Evolutionary conservation across 139 green algal genomes (phyloP).

Genomic region (Volvox reticuliferus): DNA sequence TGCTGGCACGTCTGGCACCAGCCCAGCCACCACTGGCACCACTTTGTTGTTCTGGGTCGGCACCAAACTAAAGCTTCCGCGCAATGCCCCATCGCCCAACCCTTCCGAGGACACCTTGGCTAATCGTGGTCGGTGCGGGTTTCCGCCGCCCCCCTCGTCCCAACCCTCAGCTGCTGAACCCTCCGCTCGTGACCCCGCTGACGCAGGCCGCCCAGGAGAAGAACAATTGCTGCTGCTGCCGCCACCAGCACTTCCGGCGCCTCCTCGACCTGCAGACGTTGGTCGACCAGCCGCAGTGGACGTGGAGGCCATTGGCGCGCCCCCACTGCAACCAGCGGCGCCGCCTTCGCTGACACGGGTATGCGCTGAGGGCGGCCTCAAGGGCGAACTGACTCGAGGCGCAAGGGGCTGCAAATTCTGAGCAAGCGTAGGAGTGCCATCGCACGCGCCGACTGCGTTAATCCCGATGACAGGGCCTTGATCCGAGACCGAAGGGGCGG

Average conservation of each 20-base stretch:
- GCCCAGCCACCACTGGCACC: not conserved
- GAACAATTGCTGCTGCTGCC: not conserved
- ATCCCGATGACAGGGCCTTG: not conserved
- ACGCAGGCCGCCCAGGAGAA: not conserved
- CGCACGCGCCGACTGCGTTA: not conserved
- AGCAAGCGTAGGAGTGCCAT: not conserved
- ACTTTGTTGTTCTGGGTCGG: constrained; percentile 23
- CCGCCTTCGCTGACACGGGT: not conserved
- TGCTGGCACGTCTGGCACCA: not conserved
- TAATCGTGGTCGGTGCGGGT: not conserved
- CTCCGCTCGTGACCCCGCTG: not conserved
- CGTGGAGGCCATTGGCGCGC: not conserved
- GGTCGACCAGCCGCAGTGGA: not conserved
- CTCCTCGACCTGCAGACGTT: not conserved
- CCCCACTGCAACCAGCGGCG: not conserved
- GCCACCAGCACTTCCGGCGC: not conserved
- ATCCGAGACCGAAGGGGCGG: not conserved
- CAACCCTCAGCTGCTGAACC: not conserved
- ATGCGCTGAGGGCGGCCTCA: not conserved
- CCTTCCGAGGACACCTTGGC: too few relatives aligned
- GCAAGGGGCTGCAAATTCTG: not conserved
- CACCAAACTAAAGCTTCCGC: constrained; percentile 26
- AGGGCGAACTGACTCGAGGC: not conserved
- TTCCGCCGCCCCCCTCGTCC: not conserved
- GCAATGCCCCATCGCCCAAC: not conserved